Evolutionary conservation across 2,329 filamentous ascomycete genomes (phyloP).

Genomic region (Leptoxyphium fumago): DNA sequence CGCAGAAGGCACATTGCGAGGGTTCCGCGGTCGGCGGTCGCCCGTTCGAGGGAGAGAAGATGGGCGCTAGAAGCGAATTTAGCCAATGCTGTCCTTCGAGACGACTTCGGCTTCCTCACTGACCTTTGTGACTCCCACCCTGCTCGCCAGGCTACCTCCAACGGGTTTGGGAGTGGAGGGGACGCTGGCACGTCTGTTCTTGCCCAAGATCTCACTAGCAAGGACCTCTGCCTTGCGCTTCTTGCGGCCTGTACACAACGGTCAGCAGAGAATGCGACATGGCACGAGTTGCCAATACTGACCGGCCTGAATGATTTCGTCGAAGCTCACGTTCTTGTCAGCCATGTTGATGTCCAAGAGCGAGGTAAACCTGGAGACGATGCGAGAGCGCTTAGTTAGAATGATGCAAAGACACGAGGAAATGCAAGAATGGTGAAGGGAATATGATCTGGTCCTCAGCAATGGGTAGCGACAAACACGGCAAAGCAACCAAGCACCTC

Average conservation of each 20-base stretch:
- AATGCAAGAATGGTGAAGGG: too few relatives aligned
- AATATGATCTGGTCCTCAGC: too few relatives aligned
- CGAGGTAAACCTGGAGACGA: too few relatives aligned
- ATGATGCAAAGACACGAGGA: too few relatives aligned
- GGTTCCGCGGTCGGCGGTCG: background rate
- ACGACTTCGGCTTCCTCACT: conserved; percentile 1
- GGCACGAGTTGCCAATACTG: background rate
- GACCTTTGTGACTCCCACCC: conserved; percentile 62
- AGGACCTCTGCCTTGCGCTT: conserved; percentile 1
- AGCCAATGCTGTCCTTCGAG: background rate
- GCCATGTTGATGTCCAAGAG: too few relatives aligned
- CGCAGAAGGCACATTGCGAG: background rate
- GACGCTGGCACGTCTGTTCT: conserved; percentile 41
- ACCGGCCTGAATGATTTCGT: conserved; percentile 1
- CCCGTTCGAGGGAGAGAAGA: background rate
- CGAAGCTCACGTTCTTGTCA: conserved; percentile 3
- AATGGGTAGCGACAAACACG: too few relatives aligned
- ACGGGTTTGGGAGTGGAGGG: conserved; percentile 29
- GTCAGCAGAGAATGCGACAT: too few relatives aligned
- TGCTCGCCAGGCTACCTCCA: conserved; percentile 48
- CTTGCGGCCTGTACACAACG: background rate
- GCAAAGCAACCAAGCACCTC: too few relatives aligned
- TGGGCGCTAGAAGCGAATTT: background rate
- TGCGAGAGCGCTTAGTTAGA: too few relatives aligned
- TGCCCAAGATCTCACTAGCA: conserved; percentile 47